Evolutionary conservation across 2,329 filamentous ascomycete species (phyloP), one percentile per base, ranked within the genome.

Genomic region (Nemania serpens): DNA sequence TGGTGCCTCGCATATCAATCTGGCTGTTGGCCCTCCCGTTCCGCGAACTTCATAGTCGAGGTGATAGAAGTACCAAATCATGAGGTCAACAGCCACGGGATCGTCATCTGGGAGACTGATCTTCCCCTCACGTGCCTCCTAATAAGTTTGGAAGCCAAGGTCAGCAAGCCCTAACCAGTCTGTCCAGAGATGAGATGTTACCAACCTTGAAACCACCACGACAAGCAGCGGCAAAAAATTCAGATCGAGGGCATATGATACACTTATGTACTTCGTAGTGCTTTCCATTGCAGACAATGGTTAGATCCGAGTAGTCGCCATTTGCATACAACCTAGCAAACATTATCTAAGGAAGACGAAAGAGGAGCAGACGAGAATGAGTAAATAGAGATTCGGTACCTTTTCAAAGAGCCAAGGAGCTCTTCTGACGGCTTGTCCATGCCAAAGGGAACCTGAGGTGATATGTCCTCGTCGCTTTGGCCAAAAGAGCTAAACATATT

Each of bases 221-320:
- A 36, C 50, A 55, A 12, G 55, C 55, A 36, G 43, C 45, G 17
- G 50, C 51, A 17, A 62, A 62, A 15, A 59, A 62, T 5, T 55
- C 29, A 25, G 59, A 58, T 50, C 45, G 59, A 41, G 59, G 49
- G 45, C 59, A 58, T 22, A 62, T 7, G 9, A 62, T 39, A n/a
- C 54, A 45, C 50, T 58, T 58, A 42, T 57, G 54, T 20, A 55
- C 55, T 15, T 22, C 17, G 36, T 46, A 13, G 7, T 25, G 5
- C 9, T 41, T 51, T 13, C 6, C 36, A 29, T 29, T 6, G 9
- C 18, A 51, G 13, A 18, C n/a, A 6, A 51, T 29, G 36, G n/a
- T 5, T 9, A 51, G 18, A 41, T 51, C 48, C 17, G 20, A 12
- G 20, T 51, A 51, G n/a, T 51, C 18, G 29, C 48, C 48, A 41